Conservation (phyloP, 2,329 filamentous ascomycete genomes). For the Falciphora oryzae region DNA sequence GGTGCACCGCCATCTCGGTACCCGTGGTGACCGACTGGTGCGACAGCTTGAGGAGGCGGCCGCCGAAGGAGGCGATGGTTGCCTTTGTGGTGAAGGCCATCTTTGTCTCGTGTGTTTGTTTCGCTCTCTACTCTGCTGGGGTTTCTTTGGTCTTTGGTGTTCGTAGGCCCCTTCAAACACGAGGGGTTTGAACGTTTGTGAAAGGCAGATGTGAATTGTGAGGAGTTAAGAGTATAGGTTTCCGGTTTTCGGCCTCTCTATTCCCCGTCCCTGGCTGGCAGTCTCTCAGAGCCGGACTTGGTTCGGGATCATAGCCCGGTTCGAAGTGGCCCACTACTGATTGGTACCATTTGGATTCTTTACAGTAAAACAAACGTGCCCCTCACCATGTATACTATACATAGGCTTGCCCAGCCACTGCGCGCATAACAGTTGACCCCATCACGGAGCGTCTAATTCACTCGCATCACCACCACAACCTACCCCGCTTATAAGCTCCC, state of each 20-base stretch:
- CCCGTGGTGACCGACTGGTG: slow-evolving; percentile 74
- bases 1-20: slow-evolving; percentile 87
- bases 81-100: slow-evolving; percentile 89
- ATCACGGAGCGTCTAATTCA: neutral
- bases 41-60: slow-evolving; percentile 88
- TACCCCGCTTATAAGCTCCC: neutral
- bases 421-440: too few relatives aligned
- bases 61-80: slow-evolving; percentile 86
- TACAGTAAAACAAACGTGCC: neutral
- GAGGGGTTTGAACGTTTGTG: too few relatives aligned
- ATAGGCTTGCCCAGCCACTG: too few relatives aligned
- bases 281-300: neutral
- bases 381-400: neutral
- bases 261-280: too few relatives aligned
- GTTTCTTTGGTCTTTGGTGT: neutral
- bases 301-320: neutral
- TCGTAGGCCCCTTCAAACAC: neutral
- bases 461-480: too few relatives aligned
- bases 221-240: too few relatives aligned
- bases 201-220: too few relatives aligned
- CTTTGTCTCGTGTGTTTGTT: slow-evolving; percentile 19
- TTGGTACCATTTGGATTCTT: neutral
- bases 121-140: neutral
- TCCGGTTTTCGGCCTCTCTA: too few relatives aligned
- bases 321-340: neutral